Percentiles rank a stretch among this genome's conserved stretches.
Evolutionary conservation across 768 basidiomycete species (phyloP).

Genomic region (Phylloporus sp.): DNA sequence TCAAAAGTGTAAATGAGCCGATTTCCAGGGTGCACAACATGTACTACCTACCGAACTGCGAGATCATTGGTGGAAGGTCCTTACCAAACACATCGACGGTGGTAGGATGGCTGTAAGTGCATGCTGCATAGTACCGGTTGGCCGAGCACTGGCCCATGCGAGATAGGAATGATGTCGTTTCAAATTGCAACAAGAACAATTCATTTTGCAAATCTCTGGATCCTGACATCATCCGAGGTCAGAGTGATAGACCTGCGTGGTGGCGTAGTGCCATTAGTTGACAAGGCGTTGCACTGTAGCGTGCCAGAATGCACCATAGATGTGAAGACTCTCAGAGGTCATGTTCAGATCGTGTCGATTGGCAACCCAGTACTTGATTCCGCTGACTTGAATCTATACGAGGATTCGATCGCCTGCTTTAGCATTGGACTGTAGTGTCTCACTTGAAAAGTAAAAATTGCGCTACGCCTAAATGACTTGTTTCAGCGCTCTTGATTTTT

Average conservation of each 20-base stretch:
- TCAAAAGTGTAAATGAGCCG: slow-evolving; percentile 30
- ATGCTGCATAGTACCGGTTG: neutral
- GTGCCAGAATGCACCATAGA: too few species aligned
- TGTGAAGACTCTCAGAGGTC: too few species aligned
- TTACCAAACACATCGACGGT: slow-evolving; percentile 27
- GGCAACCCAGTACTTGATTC: too few species aligned
- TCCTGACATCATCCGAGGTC: too few species aligned
- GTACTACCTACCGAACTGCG: slow-evolving; percentile 10
- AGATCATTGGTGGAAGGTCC: slow-evolving; percentile 5
- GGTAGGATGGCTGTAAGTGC: neutral
- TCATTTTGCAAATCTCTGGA: neutral
- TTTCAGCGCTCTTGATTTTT: neutral
- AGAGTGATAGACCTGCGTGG: too few species aligned
- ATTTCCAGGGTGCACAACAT: slow-evolving; percentile 24
- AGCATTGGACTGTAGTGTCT: neutral
- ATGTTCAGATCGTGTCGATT: too few species aligned
- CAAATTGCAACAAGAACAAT: neutral
- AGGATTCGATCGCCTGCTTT: too few species aligned
- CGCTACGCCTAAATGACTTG: neutral
- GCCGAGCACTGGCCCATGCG: neutral
- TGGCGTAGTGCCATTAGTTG: too few species aligned
- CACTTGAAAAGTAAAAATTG: neutral
- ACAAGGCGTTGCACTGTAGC: too few species aligned
- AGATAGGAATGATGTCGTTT: neutral
- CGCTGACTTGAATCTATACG: too few species aligned